These are phyloP conservation scores for Kuraishia cidri DNA, from an alignment of 805 yeast species.

Conservation along the genomic window DNA sequence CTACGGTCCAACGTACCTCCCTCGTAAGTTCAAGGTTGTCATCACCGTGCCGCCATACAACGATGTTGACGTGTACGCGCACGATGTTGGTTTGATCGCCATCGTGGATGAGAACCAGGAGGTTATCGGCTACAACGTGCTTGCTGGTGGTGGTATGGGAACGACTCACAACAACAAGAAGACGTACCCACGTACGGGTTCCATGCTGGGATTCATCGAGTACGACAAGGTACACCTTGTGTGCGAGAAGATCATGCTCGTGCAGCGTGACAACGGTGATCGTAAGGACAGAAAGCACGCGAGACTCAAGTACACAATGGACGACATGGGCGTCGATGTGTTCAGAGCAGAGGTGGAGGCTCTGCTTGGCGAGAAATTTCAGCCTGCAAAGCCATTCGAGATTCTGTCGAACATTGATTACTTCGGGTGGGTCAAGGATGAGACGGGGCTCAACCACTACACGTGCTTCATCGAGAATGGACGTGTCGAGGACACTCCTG, in stretches of 20 bases:
- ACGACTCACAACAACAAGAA: slow-evolving; percentile 93
- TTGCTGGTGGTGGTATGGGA: slow-evolving; percentile 99
- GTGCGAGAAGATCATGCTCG: slow-evolving; percentile 87
- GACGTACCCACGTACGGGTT: slow-evolving; percentile 94
- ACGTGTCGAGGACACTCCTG: slow-evolving; percentile 88
- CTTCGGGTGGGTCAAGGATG: slow-evolving; percentile 92
- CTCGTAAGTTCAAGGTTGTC: slow-evolving; percentile 92
- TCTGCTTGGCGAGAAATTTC: slow-evolving; percentile 68
- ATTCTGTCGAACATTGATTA: slow-evolving; percentile 84
- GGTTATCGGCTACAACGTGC: slow-evolving; percentile 74
- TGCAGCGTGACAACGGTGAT: slow-evolving; percentile 93
- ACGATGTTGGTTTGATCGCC: slow-evolving; percentile 88
- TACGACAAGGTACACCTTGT: slow-evolving; percentile 64
- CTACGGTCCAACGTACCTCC: slow-evolving; percentile 74
- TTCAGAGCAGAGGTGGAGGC: slow-evolving; percentile 80
- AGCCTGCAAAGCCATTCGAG: slow-evolving; percentile 59
- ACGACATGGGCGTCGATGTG: slow-evolving; percentile 83
- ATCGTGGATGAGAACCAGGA: slow-evolving; percentile 61
- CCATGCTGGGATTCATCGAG: slow-evolving; percentile 69
- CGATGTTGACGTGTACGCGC: slow-evolving; percentile 95
- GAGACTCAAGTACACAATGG: slow-evolving; percentile 92
- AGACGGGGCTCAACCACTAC: slow-evolving; percentile 76
- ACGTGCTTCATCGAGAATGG: slow-evolving; percentile 95
- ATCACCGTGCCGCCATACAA: slow-evolving; percentile 94
- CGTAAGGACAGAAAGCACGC: slow-evolving; percentile 96